Conservation (phyloP, 2,329 filamentous ascomycete species). For the Penicillium sp. region DNA sequence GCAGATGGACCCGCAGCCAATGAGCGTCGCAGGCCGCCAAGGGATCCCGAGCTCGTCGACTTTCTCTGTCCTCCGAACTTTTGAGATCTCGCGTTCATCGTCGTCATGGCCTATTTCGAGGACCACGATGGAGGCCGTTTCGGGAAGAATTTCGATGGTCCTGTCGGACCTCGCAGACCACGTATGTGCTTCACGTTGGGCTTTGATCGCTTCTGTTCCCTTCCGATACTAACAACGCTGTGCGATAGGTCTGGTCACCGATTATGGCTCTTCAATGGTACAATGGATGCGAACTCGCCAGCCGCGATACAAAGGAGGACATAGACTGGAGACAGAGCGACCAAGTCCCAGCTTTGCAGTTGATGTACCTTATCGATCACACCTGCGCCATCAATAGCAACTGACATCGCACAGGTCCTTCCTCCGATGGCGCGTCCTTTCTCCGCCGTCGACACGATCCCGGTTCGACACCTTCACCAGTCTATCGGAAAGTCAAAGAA, state of each 20-base stretch:
- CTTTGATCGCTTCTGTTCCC: neutral
- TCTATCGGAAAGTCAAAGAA: slow-evolving; percentile 98
- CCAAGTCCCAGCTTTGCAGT: slow-evolving; percentile 88
- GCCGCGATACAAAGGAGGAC: slow-evolving; percentile 71
- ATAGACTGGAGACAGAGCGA: slow-evolving; percentile 74
- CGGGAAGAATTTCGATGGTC: slow-evolving; percentile 36
- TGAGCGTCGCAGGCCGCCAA: slow-evolving; percentile 12
- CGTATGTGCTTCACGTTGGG: slow-evolving; percentile 31
- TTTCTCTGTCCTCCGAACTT: slow-evolving; percentile 1
- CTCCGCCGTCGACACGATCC: slow-evolving; percentile 80
- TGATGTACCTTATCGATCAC: slow-evolving; percentile 59
- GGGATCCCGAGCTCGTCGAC: slow-evolving; percentile 15
- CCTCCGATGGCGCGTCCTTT: slow-evolving; percentile 76
- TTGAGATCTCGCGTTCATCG: neutral
- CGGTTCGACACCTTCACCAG: slow-evolving; percentile 95
- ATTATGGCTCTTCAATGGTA: slow-evolving; percentile 86
- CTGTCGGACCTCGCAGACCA: slow-evolving; percentile 42
- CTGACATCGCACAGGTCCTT: slow-evolving; percentile 64
- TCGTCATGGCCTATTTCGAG: slow-evolving; percentile 42
- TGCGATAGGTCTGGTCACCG: slow-evolving; percentile 76
- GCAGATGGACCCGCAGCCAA: slow-evolving; percentile 18
- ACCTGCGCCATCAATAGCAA: slow-evolving; percentile 1
- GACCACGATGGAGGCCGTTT: slow-evolving; percentile 39
- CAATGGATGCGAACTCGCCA: slow-evolving; percentile 88
- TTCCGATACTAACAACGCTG: slow-evolving; percentile 16